phyloP scores from a whole-genome alignment of 1,284 basidiomycete species.

The Phlebopus sp. region DNA sequence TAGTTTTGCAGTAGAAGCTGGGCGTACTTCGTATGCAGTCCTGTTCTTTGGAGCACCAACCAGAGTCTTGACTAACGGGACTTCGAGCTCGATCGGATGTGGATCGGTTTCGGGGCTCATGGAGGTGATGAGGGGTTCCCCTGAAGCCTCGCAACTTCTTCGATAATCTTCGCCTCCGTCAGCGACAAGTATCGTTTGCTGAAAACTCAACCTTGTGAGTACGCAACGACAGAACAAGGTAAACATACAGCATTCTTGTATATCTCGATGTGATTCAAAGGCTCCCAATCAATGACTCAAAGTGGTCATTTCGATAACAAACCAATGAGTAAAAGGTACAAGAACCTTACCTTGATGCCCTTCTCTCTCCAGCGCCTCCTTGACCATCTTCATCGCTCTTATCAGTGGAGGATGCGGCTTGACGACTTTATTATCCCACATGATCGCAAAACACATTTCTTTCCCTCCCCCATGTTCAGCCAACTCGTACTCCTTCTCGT shows the following conservation, averaged over 20 bases:
- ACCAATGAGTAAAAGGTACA: neutral
- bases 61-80: conserved; percentile 23
- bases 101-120: conserved; percentile 42
- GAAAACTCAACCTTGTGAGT: neutral
- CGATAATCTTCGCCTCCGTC: conserved; percentile 40
- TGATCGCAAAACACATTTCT: conserved; percentile 57
- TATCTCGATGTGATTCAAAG: conserved; percentile 44
- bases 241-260: conserved; percentile 33
- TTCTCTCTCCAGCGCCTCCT: conserved; percentile 57
- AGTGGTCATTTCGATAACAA: conserved; percentile 1
- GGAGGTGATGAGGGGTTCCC: conserved; percentile 50
- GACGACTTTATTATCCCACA: conserved; percentile 62
- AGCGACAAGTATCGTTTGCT: conserved; percentile 22
- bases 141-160: conserved; percentile 42
- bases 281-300: conserved; percentile 41
- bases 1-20: neutral
- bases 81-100: conserved; percentile 23
- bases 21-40: conserved; percentile 24
- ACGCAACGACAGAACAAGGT: neutral
- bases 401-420: conserved; percentile 72
- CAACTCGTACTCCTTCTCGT: conserved; percentile 54
- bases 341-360: conserved; percentile 61
- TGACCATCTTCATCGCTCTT: conserved; percentile 60
- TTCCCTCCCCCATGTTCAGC: conserved; percentile 57
- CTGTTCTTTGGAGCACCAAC: conserved; percentile 21